Evolutionary conservation across 495 filamentous ascomycete genomes (phyloP), one percentile per base, ranked within the genome.

Genomic region (Cercophora newfieldiana): DNA sequence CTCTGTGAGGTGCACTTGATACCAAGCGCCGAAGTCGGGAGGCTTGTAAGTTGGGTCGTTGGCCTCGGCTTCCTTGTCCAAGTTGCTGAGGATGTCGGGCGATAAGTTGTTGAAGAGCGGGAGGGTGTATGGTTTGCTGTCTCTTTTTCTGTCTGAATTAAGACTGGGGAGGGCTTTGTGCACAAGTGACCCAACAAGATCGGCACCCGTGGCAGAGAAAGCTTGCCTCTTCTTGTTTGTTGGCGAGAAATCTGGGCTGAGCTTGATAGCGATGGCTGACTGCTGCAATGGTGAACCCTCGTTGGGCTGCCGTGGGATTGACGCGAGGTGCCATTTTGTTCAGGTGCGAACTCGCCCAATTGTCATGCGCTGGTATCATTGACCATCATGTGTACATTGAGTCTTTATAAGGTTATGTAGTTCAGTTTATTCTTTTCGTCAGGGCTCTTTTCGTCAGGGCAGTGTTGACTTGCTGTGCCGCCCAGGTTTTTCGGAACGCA

Each of bases 231-330:
- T 22, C n/a, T 8, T 28, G 16, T n/a, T n/a, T n/a, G 57, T 25
- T 3, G 57, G 4, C 19, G 28, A 22, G 8, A 30, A 4, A 1
- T 28, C 25, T 22, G 54, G 24, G 57, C 44, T 44, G 57, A 59
- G 57, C 31, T 59, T 59, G 57, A 59, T 44, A 29, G 57, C 57
- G 29, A 59, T 59, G 57, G 29, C 28, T 3, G 57, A 19, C n/a
- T 53, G 49, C 7, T n/a, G n/a, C n/a, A n/a, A n/a, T n/a, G n/a
- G n/a, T n/a, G n/a, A n/a, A n/a, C n/a, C n/a, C n/a, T n/a, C n/a
- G n/a, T n/a, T n/a, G n/a, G n/a, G n/a, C n/a, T n/a, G n/a, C n/a
- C n/a, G n/a, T n/a, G n/a, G n/a, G n/a, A n/a, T n/a, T n/a, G n/a
- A n/a, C n/a, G n/a, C n/a, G n/a, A n/a, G n/a, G n/a, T n/a, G n/a